These are phyloP conservation scores for Volvariella surrecta DNA, from an alignment of 1,284 basidiomycete species.

Conservation along the genomic window DNA sequence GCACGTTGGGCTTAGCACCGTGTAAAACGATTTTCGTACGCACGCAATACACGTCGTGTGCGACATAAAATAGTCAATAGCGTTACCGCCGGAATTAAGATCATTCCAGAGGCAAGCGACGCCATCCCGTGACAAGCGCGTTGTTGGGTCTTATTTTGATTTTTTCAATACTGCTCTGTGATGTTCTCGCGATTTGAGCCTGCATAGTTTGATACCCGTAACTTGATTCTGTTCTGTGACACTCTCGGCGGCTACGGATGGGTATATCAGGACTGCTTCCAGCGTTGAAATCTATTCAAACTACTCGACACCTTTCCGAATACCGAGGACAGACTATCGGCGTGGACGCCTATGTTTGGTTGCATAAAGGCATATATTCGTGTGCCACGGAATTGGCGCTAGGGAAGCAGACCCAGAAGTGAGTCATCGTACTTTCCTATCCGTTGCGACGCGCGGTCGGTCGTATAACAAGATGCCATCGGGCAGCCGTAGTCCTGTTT, in stretches of 20 bases:
- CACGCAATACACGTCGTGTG: too few relatives aligned
- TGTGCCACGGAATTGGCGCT: slow-evolving; percentile 91
- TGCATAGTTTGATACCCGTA: too few relatives aligned
- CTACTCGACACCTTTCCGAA: slow-evolving; percentile 69
- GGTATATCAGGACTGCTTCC: slow-evolving; percentile 94
- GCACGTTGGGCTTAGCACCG: slow-evolving; percentile 37
- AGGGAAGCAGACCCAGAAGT: slow-evolving; percentile 79
- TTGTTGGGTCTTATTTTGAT: slow-evolving; percentile 4
- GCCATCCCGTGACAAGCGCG: slow-evolving; percentile 7
- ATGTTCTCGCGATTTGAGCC: too few relatives aligned
- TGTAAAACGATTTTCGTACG: too few relatives aligned
- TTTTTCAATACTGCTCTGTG: too few relatives aligned
- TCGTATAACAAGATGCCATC: not conserved
- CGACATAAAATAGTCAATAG: too few relatives aligned
- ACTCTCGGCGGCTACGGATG: slow-evolving; percentile 36
- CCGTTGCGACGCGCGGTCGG: not conserved
- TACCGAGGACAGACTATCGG: slow-evolving; percentile 78
- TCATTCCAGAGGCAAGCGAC: too few relatives aligned
- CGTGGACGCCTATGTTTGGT: slow-evolving; percentile 92
- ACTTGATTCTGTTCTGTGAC: not conserved
- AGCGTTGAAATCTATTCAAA: slow-evolving; percentile 86
- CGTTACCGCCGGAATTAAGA: too few relatives aligned
- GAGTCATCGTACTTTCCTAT: slow-evolving; percentile 18
- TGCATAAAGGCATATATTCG: slow-evolving; percentile 90
- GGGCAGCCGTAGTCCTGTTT: not conserved